Base-by-base conservation (phyloP, 495 filamentous ascomycete genomes). In the Friedmanniomyces simplex region DNA sequence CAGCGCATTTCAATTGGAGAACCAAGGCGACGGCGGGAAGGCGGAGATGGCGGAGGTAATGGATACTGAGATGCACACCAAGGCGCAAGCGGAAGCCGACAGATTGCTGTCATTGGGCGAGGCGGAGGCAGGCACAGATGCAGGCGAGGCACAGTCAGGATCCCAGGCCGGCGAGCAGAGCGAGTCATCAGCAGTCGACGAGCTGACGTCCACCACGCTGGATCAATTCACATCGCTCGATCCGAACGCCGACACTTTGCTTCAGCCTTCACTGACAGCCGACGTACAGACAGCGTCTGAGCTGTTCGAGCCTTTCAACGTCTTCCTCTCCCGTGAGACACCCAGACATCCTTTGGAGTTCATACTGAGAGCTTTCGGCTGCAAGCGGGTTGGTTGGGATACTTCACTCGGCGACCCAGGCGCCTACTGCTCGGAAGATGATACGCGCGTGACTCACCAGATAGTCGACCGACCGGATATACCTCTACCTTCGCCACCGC, bases 311-410 rank as follows among this genome's bases (percentile, higher is more conserved):
- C 81, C 85, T 28, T 91, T 86, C 70, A 94, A 88, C 25, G 85
- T 98, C 72, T 98, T 83, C 75, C 79, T 98, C 37, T 97, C 94
- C 21, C 83, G 93, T 61, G 93, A 98, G 71, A 90, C 91, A 1
- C 93, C 93, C 21, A 81, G 90, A 61, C 85, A 89, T 52, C 83
- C 93, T 0, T 76, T 98, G 6, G 93, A 98, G 70, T 96, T 98
- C 68, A 82, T 98, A 53, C 83, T 98, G 47, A 86, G 89, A 59
- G 81, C 93, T 14, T 97, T 96, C 61, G 93, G 94, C 54, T 96
- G 93, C 77, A 95, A 89, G 76, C 82, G 94, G 46, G 85, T 98
- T 64, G 91, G 89, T 50, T 98, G 93, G 93, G 91, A 95, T 67
- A 73, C 80, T 3, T 81, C 90, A 24, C 77, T 95, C 28, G 94